These are phyloP conservation scores for Scedosporium boydii DNA, from an alignment of 2,329 filamentous ascomycete species.

Conservation along the genomic window DNA sequence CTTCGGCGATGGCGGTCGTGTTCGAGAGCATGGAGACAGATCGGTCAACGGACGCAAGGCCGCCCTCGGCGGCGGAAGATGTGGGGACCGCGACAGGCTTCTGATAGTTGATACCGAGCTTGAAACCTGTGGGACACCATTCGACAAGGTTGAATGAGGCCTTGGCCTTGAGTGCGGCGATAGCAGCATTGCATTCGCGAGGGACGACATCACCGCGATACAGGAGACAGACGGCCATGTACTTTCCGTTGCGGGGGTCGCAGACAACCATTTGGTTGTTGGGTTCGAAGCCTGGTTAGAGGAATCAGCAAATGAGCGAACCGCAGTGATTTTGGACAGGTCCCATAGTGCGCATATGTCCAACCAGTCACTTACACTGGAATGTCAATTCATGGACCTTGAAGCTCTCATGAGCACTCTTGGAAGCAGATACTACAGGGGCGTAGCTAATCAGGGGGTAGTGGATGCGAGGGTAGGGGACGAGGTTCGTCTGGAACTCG, in stretches of 20 bases:
- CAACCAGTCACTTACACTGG: slow-evolving; percentile 46
- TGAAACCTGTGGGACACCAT: slow-evolving; percentile 69
- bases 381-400: slow-evolving; percentile 70
- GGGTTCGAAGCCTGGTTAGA: slow-evolving; percentile 54
- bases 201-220: slow-evolving; percentile 65
- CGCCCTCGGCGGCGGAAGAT: slow-evolving; percentile 41
- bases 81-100: slow-evolving; percentile 51
- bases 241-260: slow-evolving; percentile 65
- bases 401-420: slow-evolving; percentile 81
- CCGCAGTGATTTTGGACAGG: no score
- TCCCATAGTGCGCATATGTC: background rate
- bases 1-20: slow-evolving; percentile 65
- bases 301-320: background rate
- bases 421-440: slow-evolving; percentile 60
- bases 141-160: slow-evolving; percentile 64
- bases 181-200: slow-evolving; percentile 58
- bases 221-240: slow-evolving; percentile 64
- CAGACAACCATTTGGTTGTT: slow-evolving; percentile 75
- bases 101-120: slow-evolving; percentile 68
- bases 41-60: slow-evolving; percentile 52
- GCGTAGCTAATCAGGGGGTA: slow-evolving; percentile 67
- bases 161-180: slow-evolving; percentile 61
- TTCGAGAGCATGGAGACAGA: slow-evolving; percentile 65
- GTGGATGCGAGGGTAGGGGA: slow-evolving; percentile 65
- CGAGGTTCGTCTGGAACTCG: slow-evolving; percentile 71